Evolutionary conservation across 768 basidiomycete species (phyloP).

Genomic region (Tricholoma bakamatsutake): DNA sequence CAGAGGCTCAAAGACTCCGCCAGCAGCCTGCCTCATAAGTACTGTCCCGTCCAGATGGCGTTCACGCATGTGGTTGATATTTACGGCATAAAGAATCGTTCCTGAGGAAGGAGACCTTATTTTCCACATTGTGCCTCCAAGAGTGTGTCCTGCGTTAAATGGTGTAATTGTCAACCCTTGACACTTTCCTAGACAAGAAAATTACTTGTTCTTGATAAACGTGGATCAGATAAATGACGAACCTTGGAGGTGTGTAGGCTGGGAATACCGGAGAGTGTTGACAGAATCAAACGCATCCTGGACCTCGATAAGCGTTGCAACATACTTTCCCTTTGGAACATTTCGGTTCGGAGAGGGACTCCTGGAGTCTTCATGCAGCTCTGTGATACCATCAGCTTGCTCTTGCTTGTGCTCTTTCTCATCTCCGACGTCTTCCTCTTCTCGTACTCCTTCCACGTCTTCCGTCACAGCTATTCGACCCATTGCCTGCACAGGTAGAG

Average conservation of each 20-base stretch:
- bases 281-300: constrained; percentile 90
- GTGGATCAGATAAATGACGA: constrained; percentile 18
- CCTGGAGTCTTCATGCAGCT: constrained; percentile 20
- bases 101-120: constrained; percentile 96
- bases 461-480: constrained; percentile 87
- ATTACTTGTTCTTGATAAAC: background rate
- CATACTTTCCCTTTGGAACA: constrained; percentile 46
- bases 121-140: constrained; percentile 98
- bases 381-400: constrained; percentile 21
- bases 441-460: constrained; percentile 76
- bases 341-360: constrained; percentile 20
- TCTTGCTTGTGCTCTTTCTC: constrained; percentile 20
- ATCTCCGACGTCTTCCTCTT: constrained; percentile 66
- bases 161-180: constrained; percentile 93
- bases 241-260: constrained; percentile 95
- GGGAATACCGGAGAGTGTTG: constrained; percentile 90
- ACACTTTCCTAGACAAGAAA: constrained; percentile 64
- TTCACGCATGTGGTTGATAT: constrained; percentile 95
- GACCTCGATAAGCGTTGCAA: constrained; percentile 79
- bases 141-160: constrained; percentile 89
- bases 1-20: constrained; percentile 78
- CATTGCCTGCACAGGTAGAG: constrained; percentile 94
- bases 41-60: constrained; percentile 94
- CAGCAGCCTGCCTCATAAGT: constrained; percentile 67
- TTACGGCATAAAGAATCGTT: constrained; percentile 91